Percentiles rank a stretch among this genome's conserved stretches.
These are phyloP conservation scores for Penicillium capsulatum DNA, from an alignment of 2,329 filamentous ascomycete genomes.

Conservation along the genomic window DNA sequence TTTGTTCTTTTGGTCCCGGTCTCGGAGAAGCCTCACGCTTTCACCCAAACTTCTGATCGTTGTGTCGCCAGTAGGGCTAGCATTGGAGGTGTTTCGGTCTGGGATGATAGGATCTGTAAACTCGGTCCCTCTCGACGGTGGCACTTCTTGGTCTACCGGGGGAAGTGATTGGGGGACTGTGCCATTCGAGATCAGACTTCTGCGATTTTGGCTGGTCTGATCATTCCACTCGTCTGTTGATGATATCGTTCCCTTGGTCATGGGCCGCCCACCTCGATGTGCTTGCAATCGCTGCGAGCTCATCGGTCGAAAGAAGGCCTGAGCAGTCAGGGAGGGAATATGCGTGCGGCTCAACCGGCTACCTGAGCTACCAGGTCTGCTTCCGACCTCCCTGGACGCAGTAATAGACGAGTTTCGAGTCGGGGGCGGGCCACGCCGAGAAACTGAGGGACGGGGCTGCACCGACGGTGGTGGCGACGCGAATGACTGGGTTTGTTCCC, in stretches of 20 bases:
- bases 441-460: conserved; percentile 55
- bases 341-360: conserved; percentile 77
- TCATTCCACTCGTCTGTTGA: conserved; percentile 45
- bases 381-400: conserved; percentile 30
- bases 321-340: conserved; percentile 80
- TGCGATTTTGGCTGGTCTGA: conserved; percentile 50
- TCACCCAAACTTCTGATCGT: conserved; percentile 65
- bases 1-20: conserved; percentile 40
- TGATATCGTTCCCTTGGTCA: conserved; percentile 32
- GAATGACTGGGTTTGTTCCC: conserved; percentile 37
- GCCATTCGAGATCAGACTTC: conserved; percentile 57
- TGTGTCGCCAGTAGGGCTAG: conserved; percentile 62
- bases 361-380: conserved; percentile 52
- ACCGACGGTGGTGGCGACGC: conserved; percentile 49
- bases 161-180: conserved; percentile 38
- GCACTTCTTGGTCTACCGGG: conserved; percentile 48
- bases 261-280: conserved; percentile 64
- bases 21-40: conserved; percentile 72
- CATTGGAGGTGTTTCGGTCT: conserved; percentile 68
- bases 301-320: conserved; percentile 94
- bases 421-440: conserved; percentile 52
- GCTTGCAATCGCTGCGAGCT: conserved; percentile 92
- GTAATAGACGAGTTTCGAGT: conserved; percentile 37
- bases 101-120: conserved; percentile 69
- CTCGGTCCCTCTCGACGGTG: conserved; percentile 76